Conservation (phyloP, 116 monocot genomes). For the Thalassia testudinum region DNA sequence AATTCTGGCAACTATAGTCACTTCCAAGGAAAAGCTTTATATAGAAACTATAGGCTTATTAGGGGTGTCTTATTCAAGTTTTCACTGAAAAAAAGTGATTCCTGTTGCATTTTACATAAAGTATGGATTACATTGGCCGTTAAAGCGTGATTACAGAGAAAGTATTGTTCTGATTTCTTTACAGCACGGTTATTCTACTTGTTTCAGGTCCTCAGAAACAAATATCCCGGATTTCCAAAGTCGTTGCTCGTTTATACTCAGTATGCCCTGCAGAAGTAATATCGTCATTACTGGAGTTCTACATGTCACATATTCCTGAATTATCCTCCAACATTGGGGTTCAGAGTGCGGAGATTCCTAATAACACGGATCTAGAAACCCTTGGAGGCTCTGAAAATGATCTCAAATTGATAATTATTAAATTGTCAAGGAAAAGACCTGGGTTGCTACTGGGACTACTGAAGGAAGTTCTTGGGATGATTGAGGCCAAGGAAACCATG, state of each 20-base stretch:
- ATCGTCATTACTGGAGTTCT: constrained; percentile 44
- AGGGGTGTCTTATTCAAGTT: too few species aligned
- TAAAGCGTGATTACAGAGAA: too few species aligned
- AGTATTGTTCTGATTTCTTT: too few species aligned
- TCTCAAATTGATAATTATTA: constrained; percentile 42
- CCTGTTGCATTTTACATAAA: too few species aligned
- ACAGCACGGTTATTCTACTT: too few species aligned
- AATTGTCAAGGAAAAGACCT: constrained; percentile 46
- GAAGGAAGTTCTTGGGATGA: constrained; percentile 43
- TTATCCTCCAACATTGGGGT: constrained; percentile 8
- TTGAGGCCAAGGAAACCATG: constrained; percentile 26
- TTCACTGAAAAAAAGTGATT: too few species aligned
- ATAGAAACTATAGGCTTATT: too few species aligned
- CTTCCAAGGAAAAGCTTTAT: too few species aligned
- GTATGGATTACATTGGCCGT: too few species aligned
- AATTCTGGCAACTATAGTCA: too few species aligned
- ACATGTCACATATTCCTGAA: constrained; percentile 23
- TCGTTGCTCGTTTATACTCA: constrained; percentile 43
- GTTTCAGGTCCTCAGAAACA: constrained; percentile 29
- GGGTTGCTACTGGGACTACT: constrained; percentile 50
- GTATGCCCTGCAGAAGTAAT: constrained; percentile 55
- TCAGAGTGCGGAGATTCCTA: constrained; percentile 14
- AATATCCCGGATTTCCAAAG: constrained; percentile 33
- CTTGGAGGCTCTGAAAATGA: constrained; percentile 9
- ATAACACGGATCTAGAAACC: constrained; percentile 1